A percentile compares a stretch with the other conserved stretches of the same genome.
Evolutionary conservation across 441 rosid species (phyloP).

Genomic region (Populus tomentosa): DNA sequence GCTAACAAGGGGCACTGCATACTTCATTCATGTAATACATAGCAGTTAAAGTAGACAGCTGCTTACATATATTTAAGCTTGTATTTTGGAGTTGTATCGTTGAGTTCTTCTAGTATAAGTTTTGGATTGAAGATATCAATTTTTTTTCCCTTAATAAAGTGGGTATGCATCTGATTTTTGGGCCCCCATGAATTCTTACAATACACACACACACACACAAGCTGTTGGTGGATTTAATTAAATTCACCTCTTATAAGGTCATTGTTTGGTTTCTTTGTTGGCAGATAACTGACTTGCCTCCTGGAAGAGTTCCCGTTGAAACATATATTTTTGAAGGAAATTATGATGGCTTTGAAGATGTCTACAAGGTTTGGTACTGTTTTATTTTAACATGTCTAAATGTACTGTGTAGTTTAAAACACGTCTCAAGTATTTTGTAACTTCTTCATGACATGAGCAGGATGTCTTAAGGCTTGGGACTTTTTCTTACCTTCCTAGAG

Average conservation of each 20-base stretch:
- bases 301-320: slow-evolving; percentile 90
- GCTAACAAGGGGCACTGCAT: neutral
- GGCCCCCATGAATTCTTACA: neutral
- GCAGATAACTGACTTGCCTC: slow-evolving; percentile 93
- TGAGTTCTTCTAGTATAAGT: neutral
- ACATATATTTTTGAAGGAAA: slow-evolving; percentile 65
- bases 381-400: neutral
- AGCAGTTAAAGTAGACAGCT: neutral
- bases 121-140: neutral
- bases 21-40: neutral
- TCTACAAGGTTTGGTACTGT: slow-evolving; percentile 54
- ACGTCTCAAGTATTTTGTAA: neutral
- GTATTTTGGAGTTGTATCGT: neutral
- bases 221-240: neutral
- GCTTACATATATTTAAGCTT: neutral
- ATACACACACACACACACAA: too few relatives aligned
- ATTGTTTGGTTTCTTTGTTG: slow-evolving; percentile 13
- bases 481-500: neutral
- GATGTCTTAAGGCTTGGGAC: neutral
- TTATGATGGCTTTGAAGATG: slow-evolving; percentile 52
- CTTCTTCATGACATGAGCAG: neutral
- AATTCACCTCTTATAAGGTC: slow-evolving; percentile 1
- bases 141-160: neutral
- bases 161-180: neutral
- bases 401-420: neutral